These are phyloP conservation scores for Neopestalotiopsis rosae DNA, from an alignment of 2,329 filamentous ascomycete genomes.

Conservation along the genomic window DNA sequence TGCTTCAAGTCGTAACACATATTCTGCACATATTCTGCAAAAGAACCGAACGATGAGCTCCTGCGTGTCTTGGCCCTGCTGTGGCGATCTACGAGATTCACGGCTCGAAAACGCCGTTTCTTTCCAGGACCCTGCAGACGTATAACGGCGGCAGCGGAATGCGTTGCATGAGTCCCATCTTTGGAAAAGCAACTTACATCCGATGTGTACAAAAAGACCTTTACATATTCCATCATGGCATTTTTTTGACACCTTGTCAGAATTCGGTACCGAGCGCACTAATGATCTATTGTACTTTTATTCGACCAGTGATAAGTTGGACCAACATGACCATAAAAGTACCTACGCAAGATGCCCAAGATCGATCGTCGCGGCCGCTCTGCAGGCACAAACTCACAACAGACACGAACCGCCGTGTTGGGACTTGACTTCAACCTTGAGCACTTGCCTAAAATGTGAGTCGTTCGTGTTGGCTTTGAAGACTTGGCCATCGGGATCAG, in stretches of 20 bases:
- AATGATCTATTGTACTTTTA: not conserved
- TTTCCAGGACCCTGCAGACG: not conserved
- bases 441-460: not conserved
- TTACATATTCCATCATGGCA: not conserved
- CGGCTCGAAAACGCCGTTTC: not conserved
- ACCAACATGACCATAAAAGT: not conserved
- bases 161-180: not conserved
- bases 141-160: not conserved
- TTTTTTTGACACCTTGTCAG: not conserved
- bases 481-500: not conserved
- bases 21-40: not conserved
- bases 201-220: not conserved
- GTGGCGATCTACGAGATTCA: not conserved
- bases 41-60: not conserved
- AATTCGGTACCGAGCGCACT: not conserved
- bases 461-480: not conserved
- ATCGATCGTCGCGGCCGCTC: not conserved
- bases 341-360: not conserved
- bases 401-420: not conserved
- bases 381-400: not conserved
- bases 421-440: not conserved
- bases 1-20: not conserved
- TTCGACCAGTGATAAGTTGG: not conserved
- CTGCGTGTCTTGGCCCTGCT: not conserved
- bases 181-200: not conserved